A percentile compares a stretch with the other conserved stretches of the same genome.
These are phyloP conservation scores for Bruguiera hainesii DNA, from an alignment of 441 rosid genomes.

Conservation along the genomic window DNA sequence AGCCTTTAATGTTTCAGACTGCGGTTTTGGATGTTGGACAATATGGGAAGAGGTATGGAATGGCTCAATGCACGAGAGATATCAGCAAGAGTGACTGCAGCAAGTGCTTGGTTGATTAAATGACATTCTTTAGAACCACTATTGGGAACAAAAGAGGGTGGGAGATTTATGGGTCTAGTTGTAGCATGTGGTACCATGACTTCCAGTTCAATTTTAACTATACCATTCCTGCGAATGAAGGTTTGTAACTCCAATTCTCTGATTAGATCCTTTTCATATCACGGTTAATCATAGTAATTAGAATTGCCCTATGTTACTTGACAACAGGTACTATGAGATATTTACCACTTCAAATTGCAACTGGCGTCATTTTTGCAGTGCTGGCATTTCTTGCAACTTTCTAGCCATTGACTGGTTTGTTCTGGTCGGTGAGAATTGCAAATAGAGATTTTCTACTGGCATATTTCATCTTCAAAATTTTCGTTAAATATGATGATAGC, in stretches of 20 bases:
- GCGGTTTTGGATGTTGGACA: slow-evolving; percentile 31
- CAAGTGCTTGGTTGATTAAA: slow-evolving; percentile 25
- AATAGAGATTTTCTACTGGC: too few species aligned
- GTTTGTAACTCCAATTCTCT: slow-evolving; percentile 14
- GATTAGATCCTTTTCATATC: too few species aligned
- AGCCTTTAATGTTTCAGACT: slow-evolving; percentile 30
- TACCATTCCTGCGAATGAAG: slow-evolving; percentile 23
- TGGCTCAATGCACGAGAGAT: slow-evolving; percentile 45
- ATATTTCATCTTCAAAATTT: too few species aligned
- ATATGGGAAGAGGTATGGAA: slow-evolving; percentile 39
- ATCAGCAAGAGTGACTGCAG: slow-evolving; percentile 26
- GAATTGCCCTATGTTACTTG: background rate
- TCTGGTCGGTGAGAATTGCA: background rate
- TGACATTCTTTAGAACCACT: slow-evolving; percentile 26
- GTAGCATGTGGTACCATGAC: slow-evolving; percentile 42
- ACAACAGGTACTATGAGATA: slow-evolving; percentile 19
- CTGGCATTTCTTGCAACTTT: slow-evolving; percentile 14
- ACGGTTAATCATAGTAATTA: background rate
- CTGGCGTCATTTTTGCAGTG: slow-evolving; percentile 13
- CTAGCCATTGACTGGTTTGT: background rate
- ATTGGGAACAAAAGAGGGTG: slow-evolving; percentile 34
- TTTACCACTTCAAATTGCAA: slow-evolving; percentile 12
- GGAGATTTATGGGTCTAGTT: slow-evolving; percentile 43
- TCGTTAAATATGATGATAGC: background rate
- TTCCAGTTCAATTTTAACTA: slow-evolving; percentile 34